Evolutionary conservation across 2,329 filamentous ascomycete species (phyloP), one percentile per base, ranked within the genome.

Genomic region (Ophiostoma triangulosporum): DNA sequence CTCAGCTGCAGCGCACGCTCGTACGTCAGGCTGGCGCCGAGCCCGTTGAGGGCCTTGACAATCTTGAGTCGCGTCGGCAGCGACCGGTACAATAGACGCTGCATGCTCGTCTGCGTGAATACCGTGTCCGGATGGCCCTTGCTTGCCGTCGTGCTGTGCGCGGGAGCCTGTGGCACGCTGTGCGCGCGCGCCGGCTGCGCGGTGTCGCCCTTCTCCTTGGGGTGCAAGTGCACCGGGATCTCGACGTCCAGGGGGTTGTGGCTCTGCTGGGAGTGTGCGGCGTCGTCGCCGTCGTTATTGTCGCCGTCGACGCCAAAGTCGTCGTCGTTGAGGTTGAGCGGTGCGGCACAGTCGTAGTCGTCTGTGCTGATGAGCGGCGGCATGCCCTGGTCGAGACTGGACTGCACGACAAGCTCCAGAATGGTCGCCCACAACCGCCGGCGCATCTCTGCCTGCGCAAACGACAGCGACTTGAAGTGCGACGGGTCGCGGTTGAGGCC

Each of bases 401-500:
- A 66, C 59, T 78, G 73, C 12, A 80, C 53, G n/a, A 73, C 71
- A 2, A 80, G 62, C 60, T 81, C 77, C 5, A 80, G 54, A 11
- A 78, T 70, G 0, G 75, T 77, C 6, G 73, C 71, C 78, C 78
- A 81, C 1, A 81, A 60, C 3, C 78, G 68, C 4, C 77, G 67
- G 2, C 77, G 70, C 62, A 81, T 71, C 62, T 82, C 78, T 1
- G 71, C 68, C 20, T 70, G 67, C 33, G 75, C 69, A 0, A 65
- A 60, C 2, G 73, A 69, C 68, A 76, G 73, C 20, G 69, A 67
- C 6, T 69, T 67, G 4, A 80, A 69, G 54, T 70, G 65, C 29
- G 65, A 68, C 0, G 78, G 77, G 53, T 81, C 78, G 1, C 75
- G 71, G 60, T 82, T 77, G 6, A 81, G 66, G 3, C 78, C 78